Base-by-base conservation (phyloP, 2,329 filamentous ascomycete species). In the Pseudogymnoascus sp. region DNA sequence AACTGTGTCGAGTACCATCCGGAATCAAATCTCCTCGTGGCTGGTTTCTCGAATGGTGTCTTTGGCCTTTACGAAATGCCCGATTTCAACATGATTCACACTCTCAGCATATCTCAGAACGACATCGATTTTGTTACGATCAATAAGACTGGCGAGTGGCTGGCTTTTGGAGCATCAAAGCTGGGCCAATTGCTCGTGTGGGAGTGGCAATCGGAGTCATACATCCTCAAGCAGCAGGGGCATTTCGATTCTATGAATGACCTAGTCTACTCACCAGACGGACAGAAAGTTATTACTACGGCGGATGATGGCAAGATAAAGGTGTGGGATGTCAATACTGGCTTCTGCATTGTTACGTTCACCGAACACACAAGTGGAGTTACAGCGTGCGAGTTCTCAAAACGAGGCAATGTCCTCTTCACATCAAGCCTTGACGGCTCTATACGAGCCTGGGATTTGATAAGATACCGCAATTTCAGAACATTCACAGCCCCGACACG, bases 191-290 rank as follows among this genome's bases (percentile, higher is more conserved):
- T 99, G n/a, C 79, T 99, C 3, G 94, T 99, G 3, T 99, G 94
- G 94, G 94, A 99, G 74, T 99, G 95, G 92, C 93, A 97, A 73
- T 99, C 94, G 0, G 95, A 99, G 75, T 97, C 93, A 5, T 99
- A 99, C 74, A 95, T 99, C 63, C 80, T 99, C 58, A 99, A 99
- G 76, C 94, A 99, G 72, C 94, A 97, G 75, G 94, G 93, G 0
- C 94, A 99, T 75, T 92, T 96, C 67, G 94, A 99, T 73, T 89
- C 91, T 2, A 92, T 97, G 84, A 97, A 97, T 74, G 84, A 92
- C 0, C 80, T 99, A 3, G 88, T 90, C 7, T 99, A 97, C 75
- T 93, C 94, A 4, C 92, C 94, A 0, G 93, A 97, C 70, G 93
- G 94, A 4, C 91, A 96, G 71, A 87, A 90, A 39, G 91, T 99